A percentile compares a stretch with the other conserved stretches of the same genome.
These are phyloP conservation scores for Ophiostoma pallidulum DNA, from an alignment of 2,329 filamentous ascomycete species.

Conservation along the genomic window DNA sequence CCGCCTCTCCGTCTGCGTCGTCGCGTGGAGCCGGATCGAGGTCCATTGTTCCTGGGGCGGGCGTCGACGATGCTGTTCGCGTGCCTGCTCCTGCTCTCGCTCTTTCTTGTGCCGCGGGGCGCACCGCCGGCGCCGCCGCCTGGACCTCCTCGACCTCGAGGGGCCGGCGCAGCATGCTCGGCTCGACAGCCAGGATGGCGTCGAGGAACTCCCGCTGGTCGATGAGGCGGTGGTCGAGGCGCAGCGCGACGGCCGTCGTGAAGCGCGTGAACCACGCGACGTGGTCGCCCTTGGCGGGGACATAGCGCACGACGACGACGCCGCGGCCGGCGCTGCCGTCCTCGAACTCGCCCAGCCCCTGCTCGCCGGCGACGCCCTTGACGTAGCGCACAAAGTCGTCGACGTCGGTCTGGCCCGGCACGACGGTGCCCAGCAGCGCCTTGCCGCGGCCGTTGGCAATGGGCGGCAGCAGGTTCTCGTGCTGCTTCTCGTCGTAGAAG, in stretches of 20 bases:
- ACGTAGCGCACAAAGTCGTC: conserved; percentile 73
- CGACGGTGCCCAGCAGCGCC: conserved; percentile 56
- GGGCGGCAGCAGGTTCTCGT: conserved; percentile 61
- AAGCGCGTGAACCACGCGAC: conserved; percentile 61
- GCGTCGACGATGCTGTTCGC: conserved; percentile 18
- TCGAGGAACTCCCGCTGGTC: conserved; percentile 89
- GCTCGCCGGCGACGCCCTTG: conserved; percentile 63
- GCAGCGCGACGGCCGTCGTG: conserved; percentile 57
- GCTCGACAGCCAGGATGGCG: conserved; percentile 74
- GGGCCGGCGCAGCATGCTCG: conserved; percentile 58
- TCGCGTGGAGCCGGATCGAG: not conserved
- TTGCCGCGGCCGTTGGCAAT: conserved; percentile 79
- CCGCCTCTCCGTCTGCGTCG: not conserved
- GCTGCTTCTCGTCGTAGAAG: conserved; percentile 70
- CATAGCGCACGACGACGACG: conserved; percentile 68
- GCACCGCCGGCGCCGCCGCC: no score
- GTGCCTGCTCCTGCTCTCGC: no score
- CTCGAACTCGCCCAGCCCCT: conserved; percentile 56
- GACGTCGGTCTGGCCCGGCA: conserved; percentile 53
- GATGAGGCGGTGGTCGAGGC: conserved; percentile 71
- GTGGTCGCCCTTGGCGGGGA: conserved; percentile 45
- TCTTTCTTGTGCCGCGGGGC: no score
- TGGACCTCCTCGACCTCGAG: conserved; percentile 47
- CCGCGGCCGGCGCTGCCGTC: conserved; percentile 57
- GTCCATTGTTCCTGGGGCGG: conserved; percentile 15